Evolutionary conservation across 495 filamentous ascomycete species (phyloP), one percentile per base, ranked within the genome.

Genomic region (Aspergillus nanangensis): DNA sequence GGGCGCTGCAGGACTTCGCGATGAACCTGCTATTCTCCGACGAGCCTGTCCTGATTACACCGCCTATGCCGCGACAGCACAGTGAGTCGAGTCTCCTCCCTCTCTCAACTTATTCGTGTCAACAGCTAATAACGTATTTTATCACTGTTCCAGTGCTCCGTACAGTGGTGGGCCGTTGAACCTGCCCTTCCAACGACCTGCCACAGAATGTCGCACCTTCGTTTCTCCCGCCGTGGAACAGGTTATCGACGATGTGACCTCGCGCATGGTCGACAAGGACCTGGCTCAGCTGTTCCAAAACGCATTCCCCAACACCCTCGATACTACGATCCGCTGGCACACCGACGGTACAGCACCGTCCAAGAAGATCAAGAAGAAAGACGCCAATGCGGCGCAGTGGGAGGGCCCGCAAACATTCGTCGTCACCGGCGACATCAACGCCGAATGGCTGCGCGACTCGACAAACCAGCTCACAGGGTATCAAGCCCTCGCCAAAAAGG

Each of bases 361-460:
- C 25, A 58, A 65, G 39, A 72, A 58, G 52, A 64, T 41, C 34
- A 71, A 61, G n/a, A 79, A 81, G 25, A n/a, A n/a, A n/a, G 25
- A 29, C 25, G 11, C 25, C 25, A 29, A 5, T 18, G 68, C 71
- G 21, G 75, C 77, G 3, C 72, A 78, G 47, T 95, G 90, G 90
- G 75, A 84, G 46, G 91, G 90, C 0, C 66, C 84, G 1, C 92
- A 97, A 62, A 90, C 83, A 27, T 99, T 99, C 64, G 86, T 99
- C 50, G 94, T 99, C 37, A 99, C 93, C 0, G 92, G 92, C n/a
- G 93, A 99, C 57, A 99, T 99, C 61, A 86, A 96, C 56, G 93
- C 93, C 5, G 93, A 97, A 67, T 99, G 93, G 93, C 70, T 99
- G 34, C 84, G 93, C 39, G 93, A 99, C 66, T 96, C 91, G 33